These are phyloP conservation scores for Exophiala oligosperma DNA, from an alignment of 2,329 filamentous ascomycete genomes.

Conservation along the genomic window DNA sequence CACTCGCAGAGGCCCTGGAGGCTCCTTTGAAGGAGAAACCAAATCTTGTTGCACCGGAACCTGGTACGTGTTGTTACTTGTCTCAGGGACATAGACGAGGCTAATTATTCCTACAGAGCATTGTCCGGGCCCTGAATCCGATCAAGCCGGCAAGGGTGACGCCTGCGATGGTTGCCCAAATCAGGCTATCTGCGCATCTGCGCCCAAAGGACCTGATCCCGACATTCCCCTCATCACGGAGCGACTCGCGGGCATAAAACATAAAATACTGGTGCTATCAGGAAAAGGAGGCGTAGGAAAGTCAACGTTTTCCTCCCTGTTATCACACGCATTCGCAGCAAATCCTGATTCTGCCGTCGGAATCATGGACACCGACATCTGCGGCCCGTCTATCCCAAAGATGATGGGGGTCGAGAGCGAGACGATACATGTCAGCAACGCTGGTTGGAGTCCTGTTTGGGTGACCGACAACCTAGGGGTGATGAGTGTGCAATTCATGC, in stretches of 20 bases:
- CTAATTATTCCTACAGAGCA: slow-evolving; percentile 59
- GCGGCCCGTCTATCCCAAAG: slow-evolving; percentile 92
- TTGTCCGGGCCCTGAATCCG: slow-evolving; percentile 75
- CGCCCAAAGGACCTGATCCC: slow-evolving; percentile 92
- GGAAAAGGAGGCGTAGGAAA: slow-evolving; percentile 98
- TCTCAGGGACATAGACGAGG: background rate
- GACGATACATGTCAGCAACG: slow-evolving; percentile 84
- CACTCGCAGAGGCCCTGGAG: slow-evolving; percentile 69
- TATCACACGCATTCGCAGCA: slow-evolving; percentile 84
- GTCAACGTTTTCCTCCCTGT: slow-evolving; percentile 85
- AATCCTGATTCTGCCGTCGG: slow-evolving; percentile 79
- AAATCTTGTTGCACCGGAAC: slow-evolving; percentile 87
- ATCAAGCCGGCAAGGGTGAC: slow-evolving; percentile 63
- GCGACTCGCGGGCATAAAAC: slow-evolving; percentile 75
- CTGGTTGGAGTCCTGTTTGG: slow-evolving; percentile 95
- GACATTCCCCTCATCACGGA: slow-evolving; percentile 87
- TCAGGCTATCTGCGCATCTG: slow-evolving; percentile 89
- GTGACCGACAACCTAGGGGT: slow-evolving; percentile 90
- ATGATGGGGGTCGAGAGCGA: slow-evolving; percentile 92
- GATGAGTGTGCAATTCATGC: slow-evolving; percentile 98
- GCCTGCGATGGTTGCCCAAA: slow-evolving; percentile 95
- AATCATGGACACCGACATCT: slow-evolving; percentile 98
- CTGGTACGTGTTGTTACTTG: slow-evolving; percentile 49
- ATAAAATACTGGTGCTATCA: slow-evolving; percentile 90
- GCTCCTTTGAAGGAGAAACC: slow-evolving; percentile 77